phyloP scores from a whole-genome alignment of 768 basidiomycete genomes.

The Tricholoma hemisulphureum region DNA sequence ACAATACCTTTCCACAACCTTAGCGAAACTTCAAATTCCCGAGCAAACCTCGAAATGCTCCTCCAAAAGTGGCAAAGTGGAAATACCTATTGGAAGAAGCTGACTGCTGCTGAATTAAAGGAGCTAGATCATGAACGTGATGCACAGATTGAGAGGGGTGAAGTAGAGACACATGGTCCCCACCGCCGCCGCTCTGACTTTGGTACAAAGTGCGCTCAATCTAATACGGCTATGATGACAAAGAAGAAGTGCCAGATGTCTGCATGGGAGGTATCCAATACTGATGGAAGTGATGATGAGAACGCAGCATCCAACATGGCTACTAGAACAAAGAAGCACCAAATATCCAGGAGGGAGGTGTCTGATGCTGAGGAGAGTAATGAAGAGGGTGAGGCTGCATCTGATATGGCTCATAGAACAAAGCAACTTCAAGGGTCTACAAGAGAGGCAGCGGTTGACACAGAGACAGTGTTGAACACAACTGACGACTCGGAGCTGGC shows the following conservation, averaged over 20 bases:
- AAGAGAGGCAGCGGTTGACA: neutral
- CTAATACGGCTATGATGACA: neutral
- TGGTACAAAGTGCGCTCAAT: conserved; percentile 5
- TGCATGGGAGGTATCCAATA: neutral
- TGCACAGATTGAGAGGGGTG: conserved; percentile 6
- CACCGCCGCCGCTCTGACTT: conserved; percentile 4
- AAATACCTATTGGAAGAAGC: conserved; percentile 10
- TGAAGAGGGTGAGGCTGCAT: neutral
- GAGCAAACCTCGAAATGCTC: conserved; percentile 8
- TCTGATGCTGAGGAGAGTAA: neutral
- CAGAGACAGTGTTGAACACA: neutral
- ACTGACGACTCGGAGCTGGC: neutral
- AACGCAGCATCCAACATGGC: neutral
- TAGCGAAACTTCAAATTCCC: conserved; percentile 8
- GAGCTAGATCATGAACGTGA: neutral
- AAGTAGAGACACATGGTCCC: neutral
- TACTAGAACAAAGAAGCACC: neutral
- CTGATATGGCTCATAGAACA: neutral
- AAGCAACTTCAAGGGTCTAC: neutral
- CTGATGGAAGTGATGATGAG: neutral
- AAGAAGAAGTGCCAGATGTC: neutral
- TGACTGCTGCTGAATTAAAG: conserved; percentile 9
- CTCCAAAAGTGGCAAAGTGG: conserved; percentile 11
- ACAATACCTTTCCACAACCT: conserved; percentile 18
- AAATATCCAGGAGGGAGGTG: neutral